Evolutionary conservation across 2,329 filamentous ascomycete genomes (phyloP), one percentile per base, ranked within the genome.

Genomic region (Talaromyces piceae): DNA sequence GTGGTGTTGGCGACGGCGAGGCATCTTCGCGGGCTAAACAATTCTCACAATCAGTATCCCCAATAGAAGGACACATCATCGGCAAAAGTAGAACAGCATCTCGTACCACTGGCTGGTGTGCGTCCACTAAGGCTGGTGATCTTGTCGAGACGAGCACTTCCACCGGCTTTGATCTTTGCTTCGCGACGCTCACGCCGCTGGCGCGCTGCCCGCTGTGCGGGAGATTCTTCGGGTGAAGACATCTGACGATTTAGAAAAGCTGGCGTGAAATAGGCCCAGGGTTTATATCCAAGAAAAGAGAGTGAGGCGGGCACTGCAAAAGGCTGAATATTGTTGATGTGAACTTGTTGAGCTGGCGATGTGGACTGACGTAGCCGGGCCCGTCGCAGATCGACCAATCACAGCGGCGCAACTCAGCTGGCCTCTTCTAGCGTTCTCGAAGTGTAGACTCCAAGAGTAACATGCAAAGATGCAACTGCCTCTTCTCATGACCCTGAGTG

Each of bases 151-250:
- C 82, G 74, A 31, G 78, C 76, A 33, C 78, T 75, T 49, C 80
- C 81, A 54, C 76, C 75, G 43, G 76, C 75, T 56, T 73, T 74
- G 62, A 83, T 79, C 67, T 84, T 84, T 51, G 80, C 80, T 59
- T 82, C 77, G 16, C 81, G 76, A 54, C 81, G 79, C 63, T 85
- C 81, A 54, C 81, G 78, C 39, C 82, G 78, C 50, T 82, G 70
- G 44, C 81, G 78, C 46, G 81, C 80, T 58, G 80, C 75, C 56
- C 64, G 63, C 54, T 76, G 73, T 16, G 71, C 70, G 13, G 73
- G 71, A 1, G 73, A 73, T 60, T 76, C 73, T 50, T 73, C 71
- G 23, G 61, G 39, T 3, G 63, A 61, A 13, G 67, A 67, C 67
- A 71, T 70, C 22, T 33, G 16, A 22, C 4, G n/a, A 33, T 11